Conservation (phyloP, 1,139 yeast species). For the Candida mesenterica region DNA sequence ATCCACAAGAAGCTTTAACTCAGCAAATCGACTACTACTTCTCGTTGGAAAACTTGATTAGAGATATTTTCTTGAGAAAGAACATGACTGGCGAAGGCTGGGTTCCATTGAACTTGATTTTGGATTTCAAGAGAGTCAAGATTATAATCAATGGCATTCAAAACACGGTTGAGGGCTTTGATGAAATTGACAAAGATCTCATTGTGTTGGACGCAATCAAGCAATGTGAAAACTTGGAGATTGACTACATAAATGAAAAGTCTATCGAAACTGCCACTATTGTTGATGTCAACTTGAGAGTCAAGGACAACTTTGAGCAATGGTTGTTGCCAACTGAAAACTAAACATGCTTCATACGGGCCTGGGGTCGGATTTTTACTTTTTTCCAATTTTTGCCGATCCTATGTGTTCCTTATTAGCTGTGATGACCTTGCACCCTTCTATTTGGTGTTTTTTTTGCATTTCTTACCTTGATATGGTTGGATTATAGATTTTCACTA, state of each 20-base stretch:
- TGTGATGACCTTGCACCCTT: no score
- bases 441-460: conserved; percentile 1
- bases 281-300: conserved; percentile 40
- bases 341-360: neutral
- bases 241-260: conserved; percentile 30
- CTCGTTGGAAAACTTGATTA: conserved; percentile 79
- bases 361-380: no score
- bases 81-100: conserved; percentile 78
- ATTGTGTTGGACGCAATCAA: conserved; percentile 34
- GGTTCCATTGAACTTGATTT: conserved; percentile 61
- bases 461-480: conserved; percentile 3
- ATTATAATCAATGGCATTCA: conserved; percentile 46
- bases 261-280: conserved; percentile 25
- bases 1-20: conserved; percentile 47
- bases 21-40: conserved; percentile 87
- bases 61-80: conserved; percentile 74
- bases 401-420: no score
- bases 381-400: no score
- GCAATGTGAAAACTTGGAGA: conserved; percentile 40
- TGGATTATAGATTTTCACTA: conserved; percentile 6
- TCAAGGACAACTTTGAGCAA: conserved; percentile 41
- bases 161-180: conserved; percentile 32
- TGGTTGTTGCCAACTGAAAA: conserved; percentile 40
- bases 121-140: conserved; percentile 72
- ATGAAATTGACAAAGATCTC: conserved; percentile 20